Evolutionary conservation across 495 filamentous ascomycete genomes (phyloP).

Genomic region (Annulohypoxylon stygium): DNA sequence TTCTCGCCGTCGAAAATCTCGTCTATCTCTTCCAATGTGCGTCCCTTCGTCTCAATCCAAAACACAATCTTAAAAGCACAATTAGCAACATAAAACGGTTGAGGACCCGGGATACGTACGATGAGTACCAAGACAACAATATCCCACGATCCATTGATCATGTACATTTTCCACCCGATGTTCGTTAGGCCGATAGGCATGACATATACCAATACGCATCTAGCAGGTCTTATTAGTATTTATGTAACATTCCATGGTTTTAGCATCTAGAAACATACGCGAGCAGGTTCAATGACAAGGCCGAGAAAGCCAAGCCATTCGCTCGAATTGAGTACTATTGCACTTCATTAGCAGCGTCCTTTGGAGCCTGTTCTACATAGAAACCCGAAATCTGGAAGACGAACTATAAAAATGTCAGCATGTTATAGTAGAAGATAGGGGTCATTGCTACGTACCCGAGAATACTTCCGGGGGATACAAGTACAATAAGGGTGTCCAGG

Average conservation of each 20-base stretch:
- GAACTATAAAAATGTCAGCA: conserved; percentile 27
- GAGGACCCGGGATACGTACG: conserved; percentile 17
- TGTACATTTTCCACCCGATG: conserved; percentile 55
- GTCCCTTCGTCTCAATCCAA: conserved; percentile 54
- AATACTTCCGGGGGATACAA: conserved; percentile 60
- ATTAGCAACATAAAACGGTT: conserved; percentile 12
- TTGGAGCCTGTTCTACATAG: conserved; percentile 5
- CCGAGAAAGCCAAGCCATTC: conserved; percentile 50
- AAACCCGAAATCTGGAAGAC: conserved; percentile 33
- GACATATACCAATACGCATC: conserved; percentile 59
- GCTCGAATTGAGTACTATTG: conserved; percentile 54
- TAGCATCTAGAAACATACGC: conserved; percentile 55
- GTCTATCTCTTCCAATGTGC: conserved; percentile 54
- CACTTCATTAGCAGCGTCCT: conserved; percentile 47
- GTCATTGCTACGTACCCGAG: conserved; percentile 28
- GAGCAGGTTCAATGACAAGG: conserved; percentile 59
- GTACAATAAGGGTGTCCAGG: conserved; percentile 64
- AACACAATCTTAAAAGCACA: conserved; percentile 35
- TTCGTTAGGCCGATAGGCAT: conserved; percentile 62
- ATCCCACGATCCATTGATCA: conserved; percentile 53
- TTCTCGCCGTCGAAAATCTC: conserved; percentile 56
- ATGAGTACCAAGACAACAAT: conserved; percentile 48
- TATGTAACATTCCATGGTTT: conserved; percentile 34
- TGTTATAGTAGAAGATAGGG: not conserved
- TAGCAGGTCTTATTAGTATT: conserved; percentile 17